Base-by-base conservation (phyloP, 1,139 yeast species). In the Nematodospora anomalae region DNA sequence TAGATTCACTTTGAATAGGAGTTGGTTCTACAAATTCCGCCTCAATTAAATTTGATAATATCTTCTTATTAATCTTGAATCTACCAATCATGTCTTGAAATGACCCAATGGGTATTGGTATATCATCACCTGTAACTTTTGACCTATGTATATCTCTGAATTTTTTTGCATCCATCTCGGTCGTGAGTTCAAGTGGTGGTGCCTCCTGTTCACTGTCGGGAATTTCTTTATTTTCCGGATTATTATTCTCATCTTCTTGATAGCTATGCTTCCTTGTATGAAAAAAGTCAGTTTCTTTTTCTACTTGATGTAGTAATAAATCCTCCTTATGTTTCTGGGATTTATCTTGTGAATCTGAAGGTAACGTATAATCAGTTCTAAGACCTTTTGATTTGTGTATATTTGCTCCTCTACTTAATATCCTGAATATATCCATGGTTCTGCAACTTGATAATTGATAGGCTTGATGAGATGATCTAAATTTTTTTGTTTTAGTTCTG, bases 341-440 rank as follows among this genome's bases (percentile, higher is more conserved):
- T 32, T 39, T 28, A 34, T 45, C 37, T 36, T 53, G 49, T 34
- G 35, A 15, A 27, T 40, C 30, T 51, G 52, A 32, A 11, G 79
- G 72, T 26, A 67, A 52, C 1, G 79, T 54, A 44, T 67, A 76
- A 47, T 76, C 81, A 0, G 76, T 57, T 28, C 64, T 54, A 20
- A 58, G 59, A 11, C 53, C 60, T 49, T 69, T 75, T 27, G 72
- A 60, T 55, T 80, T 80, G 55, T 79, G 80, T 36, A 90, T 65
- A 15, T 80, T 72, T 0, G 97, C 96, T 14, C 97, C 97, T 55
- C 97, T 71, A 1, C 89, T 73, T 34, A 92, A 72, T 3, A 92
- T 80, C 51, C 88, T 73, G 58, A 92, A 90, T 46, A 90, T 83
- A 65, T 92, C 98, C 98, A 92, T 90, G 13, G 11, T n/a, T n/a